Evolutionary conservation across 345 rosid species (phyloP).

Genomic region (Corymbia maculata): DNA sequence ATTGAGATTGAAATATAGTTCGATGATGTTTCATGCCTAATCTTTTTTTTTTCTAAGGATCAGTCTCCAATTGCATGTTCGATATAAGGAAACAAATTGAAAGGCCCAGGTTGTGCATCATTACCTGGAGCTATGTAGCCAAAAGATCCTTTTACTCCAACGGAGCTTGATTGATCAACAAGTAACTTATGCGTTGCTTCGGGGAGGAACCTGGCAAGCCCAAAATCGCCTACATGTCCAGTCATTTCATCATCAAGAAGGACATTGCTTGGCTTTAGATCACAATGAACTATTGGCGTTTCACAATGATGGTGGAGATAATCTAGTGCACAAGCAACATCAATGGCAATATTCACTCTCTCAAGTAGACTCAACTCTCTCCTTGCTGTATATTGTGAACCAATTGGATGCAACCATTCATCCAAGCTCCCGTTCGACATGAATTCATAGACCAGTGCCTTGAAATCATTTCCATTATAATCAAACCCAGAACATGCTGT

Average conservation of each 20-base stretch:
- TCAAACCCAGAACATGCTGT: not conserved
- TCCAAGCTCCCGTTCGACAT: not conserved
- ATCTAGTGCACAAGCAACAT: not conserved
- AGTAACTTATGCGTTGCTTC: too few species aligned
- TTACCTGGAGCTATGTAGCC: too few species aligned
- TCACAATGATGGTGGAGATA: not conserved
- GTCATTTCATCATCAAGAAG: not conserved
- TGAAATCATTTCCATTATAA: not conserved
- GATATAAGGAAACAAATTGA: too few species aligned
- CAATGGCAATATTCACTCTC: not conserved
- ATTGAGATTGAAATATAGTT: too few species aligned
- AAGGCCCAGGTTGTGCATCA: too few species aligned
- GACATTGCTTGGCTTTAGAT: not conserved
- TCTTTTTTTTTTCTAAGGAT: too few species aligned
- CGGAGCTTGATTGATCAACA: too few species aligned
- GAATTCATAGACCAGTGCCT: not conserved
- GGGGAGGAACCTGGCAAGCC: too few species aligned
- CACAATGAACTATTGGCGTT: not conserved
- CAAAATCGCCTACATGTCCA: not conserved
- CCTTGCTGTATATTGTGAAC: not conserved
- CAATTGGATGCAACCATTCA: not conserved
- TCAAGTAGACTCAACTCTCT: not conserved
- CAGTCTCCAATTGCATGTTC: too few species aligned
- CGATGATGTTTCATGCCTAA: too few species aligned
- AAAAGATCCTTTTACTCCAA: too few species aligned